Base-by-base conservation (phyloP, 2,329 filamentous ascomycete genomes). In the Coniochaeta sp. region DNA sequence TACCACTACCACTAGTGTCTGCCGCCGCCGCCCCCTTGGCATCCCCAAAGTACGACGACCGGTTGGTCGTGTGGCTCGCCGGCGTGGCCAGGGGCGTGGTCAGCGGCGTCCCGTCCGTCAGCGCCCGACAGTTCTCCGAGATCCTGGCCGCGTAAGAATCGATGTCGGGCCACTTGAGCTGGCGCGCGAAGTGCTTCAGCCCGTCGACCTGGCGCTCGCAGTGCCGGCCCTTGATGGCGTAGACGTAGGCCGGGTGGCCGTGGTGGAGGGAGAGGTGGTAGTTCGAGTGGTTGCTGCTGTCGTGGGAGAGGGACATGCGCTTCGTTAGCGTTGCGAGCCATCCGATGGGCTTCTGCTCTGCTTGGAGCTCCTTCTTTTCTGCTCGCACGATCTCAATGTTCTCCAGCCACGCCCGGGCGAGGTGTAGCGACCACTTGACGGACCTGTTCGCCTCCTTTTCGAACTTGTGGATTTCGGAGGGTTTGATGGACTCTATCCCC, bases 401-500 rank as follows among this genome's bases (percentile, higher is more conserved):
- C 55, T 86, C 80, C n/a, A 87, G 72, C 83, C 83, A 87, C 40
- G 76, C 74, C 24, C 82, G 73, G 14, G 83, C 83, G 28, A 87
- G 71, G 35, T 85, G 70, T 33, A 87, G 67, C 4, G 83, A 85
- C 83, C 83, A 87, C 59, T 79, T 83, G 18, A 86, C 81, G n/a
- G 79, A 77, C 12, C 70, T 63, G 22, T 77, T 85, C 24, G 82
- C 81, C 38, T 79, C 77, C 57, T 79, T 78, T 59, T 86, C 82
- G 53, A 86, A 85, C 42, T 74, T 74, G 46, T 78, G 73, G 3
- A 85, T 72, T 53, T 85, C 79, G 27, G 77, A 71, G n/a, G 77
- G 73, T 53, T 72, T 75, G 51, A 82, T 73, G 45, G 68, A 70
- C 49, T 75, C 72, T 4, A 74, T 64, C 5, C 78, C 78, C 47